Percentiles rank a stretch among this genome's conserved stretches.
These are phyloP conservation scores for Austropuccinia psidii DNA, from an alignment of 1,284 basidiomycete genomes.

Conservation along the genomic window DNA sequence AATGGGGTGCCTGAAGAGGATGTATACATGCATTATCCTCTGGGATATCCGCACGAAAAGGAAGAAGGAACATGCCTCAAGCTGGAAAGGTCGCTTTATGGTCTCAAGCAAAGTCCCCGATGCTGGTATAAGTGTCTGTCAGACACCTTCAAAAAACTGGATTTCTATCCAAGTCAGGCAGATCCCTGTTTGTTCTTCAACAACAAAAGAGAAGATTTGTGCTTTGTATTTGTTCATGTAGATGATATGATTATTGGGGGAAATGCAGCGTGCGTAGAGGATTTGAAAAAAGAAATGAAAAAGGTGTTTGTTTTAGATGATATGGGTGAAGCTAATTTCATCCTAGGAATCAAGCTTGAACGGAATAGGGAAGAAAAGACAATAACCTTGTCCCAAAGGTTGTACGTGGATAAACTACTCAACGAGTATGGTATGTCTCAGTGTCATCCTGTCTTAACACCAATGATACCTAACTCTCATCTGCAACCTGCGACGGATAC, in stretches of 20 bases:
- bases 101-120: background rate
- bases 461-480: background rate
- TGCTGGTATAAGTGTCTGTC: background rate
- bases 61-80: too few species aligned
- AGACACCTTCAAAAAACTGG: background rate
- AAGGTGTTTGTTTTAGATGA: background rate
- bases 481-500: too few species aligned
- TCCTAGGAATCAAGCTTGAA: background rate
- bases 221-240: background rate
- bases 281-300: background rate
- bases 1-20: background rate
- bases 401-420: background rate
- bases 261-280: too few species aligned
- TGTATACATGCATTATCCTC: too few species aligned
- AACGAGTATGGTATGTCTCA: background rate
- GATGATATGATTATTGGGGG: conserved; percentile 7
- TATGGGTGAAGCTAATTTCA: background rate
- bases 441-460: background rate
- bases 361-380: background rate
- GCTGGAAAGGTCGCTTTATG: too few species aligned
- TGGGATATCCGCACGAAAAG: too few species aligned
- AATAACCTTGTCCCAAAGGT: background rate
- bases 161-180: background rate
- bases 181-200: background rate
- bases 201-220: background rate